Conservation (phyloP, 2,329 filamentous ascomycete genomes). For the Teratosphaeria viscida region DNA sequence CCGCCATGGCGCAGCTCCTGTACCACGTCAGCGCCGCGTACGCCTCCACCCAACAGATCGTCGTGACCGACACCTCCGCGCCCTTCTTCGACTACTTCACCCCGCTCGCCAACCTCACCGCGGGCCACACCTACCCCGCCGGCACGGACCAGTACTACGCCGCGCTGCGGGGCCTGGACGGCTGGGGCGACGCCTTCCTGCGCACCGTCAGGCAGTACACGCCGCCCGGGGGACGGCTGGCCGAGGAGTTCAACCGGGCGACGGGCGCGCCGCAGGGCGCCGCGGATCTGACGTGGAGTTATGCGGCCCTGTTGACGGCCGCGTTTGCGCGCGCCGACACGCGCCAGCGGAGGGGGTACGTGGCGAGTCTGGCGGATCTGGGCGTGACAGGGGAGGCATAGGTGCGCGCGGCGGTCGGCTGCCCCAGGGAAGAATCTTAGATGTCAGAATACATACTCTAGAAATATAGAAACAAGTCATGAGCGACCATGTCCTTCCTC, state of each 20-base stretch:
- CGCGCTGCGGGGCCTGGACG: constrained; percentile 17
- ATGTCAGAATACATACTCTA: no score
- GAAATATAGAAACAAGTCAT: neutral
- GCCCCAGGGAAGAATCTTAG: no score
- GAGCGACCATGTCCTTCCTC: neutral
- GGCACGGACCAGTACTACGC: constrained; percentile 13
- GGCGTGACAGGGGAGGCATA: constrained; percentile 8
- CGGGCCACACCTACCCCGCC: constrained; percentile 15
- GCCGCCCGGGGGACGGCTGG: constrained; percentile 16
- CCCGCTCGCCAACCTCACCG: constrained; percentile 12
- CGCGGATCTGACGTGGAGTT: constrained; percentile 24
- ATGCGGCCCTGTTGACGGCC: constrained; percentile 24
- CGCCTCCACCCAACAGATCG: constrained; percentile 12
- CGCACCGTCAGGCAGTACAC: constrained; percentile 24
- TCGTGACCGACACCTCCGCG: constrained; percentile 18
- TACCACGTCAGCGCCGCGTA: constrained; percentile 17
- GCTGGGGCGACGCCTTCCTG: constrained; percentile 27
- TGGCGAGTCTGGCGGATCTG: constrained; percentile 15
- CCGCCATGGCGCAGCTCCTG: constrained; percentile 23
- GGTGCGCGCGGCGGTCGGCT: neutral
- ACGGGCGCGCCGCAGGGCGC: constrained; percentile 19
- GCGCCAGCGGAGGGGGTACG: constrained; percentile 11
- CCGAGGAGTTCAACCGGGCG: constrained; percentile 24
- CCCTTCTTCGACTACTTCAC: constrained; percentile 27
- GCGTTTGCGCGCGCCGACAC: constrained; percentile 19